A percentile compares a stretch with the other conserved stretches of the same genome.
phyloP scores from a whole-genome alignment of 2,329 filamentous ascomycete genomes.

The Nemania abortiva region DNA sequence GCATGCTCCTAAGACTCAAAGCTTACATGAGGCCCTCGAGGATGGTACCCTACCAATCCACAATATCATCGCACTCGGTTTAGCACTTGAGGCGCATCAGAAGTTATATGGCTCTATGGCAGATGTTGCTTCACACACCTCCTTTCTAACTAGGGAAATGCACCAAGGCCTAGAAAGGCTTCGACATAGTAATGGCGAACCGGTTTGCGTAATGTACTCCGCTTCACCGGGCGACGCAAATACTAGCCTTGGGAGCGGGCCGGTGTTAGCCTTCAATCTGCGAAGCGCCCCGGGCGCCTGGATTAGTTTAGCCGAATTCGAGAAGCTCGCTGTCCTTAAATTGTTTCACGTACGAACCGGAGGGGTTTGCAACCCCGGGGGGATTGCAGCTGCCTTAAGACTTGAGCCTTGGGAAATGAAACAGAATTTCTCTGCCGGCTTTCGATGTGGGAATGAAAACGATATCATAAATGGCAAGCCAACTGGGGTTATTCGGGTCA shows the following conservation, averaged over 20 bases:
- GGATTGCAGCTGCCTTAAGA: constrained; percentile 78
- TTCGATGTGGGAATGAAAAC: constrained; percentile 85
- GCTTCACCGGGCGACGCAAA: constrained; percentile 49
- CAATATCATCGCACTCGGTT: constrained; percentile 84
- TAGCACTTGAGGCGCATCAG: constrained; percentile 77
- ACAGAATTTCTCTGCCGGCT: constrained; percentile 85
- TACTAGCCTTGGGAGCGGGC: constrained; percentile 66
- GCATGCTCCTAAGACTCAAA: constrained; percentile 80
- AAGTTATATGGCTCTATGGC: constrained; percentile 79
- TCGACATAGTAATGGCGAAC: constrained; percentile 74
- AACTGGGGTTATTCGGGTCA: constrained; percentile 86
- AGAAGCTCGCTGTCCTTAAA: constrained; percentile 84
- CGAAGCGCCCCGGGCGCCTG: constrained; percentile 76
- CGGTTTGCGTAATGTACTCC: constrained; percentile 76
- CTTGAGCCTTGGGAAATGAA: constrained; percentile 85
- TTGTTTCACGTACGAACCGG: constrained; percentile 89
- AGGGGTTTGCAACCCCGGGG: constrained; percentile 91
- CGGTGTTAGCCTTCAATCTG: constrained; percentile 87
- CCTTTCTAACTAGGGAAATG: constrained; percentile 71
- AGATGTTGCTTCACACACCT: constrained; percentile 77
- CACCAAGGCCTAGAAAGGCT: constrained; percentile 69
- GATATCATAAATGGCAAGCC: constrained; percentile 87
- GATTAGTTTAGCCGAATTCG: constrained; percentile 85
- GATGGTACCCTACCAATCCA: constrained; percentile 94
- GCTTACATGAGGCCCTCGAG: constrained; percentile 84